phyloP scores from a whole-genome alignment of 2,329 filamentous ascomycete species.

The Aureobasidium sp. region DNA sequence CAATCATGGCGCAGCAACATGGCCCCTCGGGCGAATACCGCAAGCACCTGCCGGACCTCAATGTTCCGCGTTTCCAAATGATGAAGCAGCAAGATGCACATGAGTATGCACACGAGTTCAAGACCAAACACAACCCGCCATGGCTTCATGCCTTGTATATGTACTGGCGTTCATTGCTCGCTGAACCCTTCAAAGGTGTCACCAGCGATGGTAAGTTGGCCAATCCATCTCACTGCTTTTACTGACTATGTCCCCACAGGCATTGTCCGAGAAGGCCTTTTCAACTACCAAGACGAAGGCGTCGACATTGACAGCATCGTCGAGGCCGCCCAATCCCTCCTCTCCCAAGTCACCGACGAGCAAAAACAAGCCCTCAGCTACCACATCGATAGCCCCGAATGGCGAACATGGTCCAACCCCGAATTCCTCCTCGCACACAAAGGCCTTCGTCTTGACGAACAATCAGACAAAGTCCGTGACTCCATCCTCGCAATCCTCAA shows the following conservation, averaged over 20 bases:
- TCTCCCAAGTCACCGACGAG: slow-evolving; percentile 38
- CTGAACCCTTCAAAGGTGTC: slow-evolving; percentile 62
- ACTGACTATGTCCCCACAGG: slow-evolving; percentile 14
- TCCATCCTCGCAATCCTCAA: slow-evolving; percentile 49
- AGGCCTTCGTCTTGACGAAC: slow-evolving; percentile 61
- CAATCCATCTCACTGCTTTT: too few species aligned
- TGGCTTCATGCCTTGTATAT: slow-evolving; percentile 18
- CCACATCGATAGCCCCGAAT: slow-evolving; percentile 61
- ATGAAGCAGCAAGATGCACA: slow-evolving; percentile 54
- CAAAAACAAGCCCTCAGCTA: slow-evolving; percentile 45
- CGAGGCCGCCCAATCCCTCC: slow-evolving; percentile 37
- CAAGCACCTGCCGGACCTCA: slow-evolving; percentile 52
- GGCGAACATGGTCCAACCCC: slow-evolving; percentile 64
- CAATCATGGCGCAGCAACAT: slow-evolving; percentile 4
- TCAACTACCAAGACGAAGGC: slow-evolving; percentile 51
- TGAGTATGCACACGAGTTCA: slow-evolving; percentile 41
- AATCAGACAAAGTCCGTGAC: slow-evolving; percentile 36
- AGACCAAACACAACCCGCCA: slow-evolving; percentile 19
- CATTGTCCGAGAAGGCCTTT: slow-evolving; percentile 16
- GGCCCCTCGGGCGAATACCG: slow-evolving; percentile 33
- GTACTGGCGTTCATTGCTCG: slow-evolving; percentile 17
- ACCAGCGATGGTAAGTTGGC: slow-evolving; percentile 52
- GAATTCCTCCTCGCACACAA: slow-evolving; percentile 63
- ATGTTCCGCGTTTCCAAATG: slow-evolving; percentile 49
- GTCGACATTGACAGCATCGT: slow-evolving; percentile 52